Evolutionary conservation across 768 basidiomycete species (phyloP), one percentile per base, ranked within the genome.

Genomic region (Hericium rajendrae): DNA sequence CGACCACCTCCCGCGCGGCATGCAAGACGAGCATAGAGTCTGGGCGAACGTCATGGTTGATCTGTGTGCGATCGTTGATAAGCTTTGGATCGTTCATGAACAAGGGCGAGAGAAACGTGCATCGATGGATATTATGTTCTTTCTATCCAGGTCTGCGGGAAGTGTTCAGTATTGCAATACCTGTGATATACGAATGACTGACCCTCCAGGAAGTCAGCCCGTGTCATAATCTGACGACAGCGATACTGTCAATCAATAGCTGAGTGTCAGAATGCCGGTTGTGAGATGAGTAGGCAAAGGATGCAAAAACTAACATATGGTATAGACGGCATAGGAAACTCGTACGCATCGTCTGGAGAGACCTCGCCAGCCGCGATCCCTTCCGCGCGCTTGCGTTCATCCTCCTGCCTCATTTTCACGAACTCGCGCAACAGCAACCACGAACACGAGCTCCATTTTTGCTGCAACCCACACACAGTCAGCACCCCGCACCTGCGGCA

Each of bases 141-240:
- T 71, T 37, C 83, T 73, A 66, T 89, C 88, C 40, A 90, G 76
- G 43, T 81, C 83, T 82, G 64, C 32, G 54, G 40, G 22, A 20
- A 12, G 6, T 59, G 48, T 32, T 53, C 41, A 55, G 51, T 13
- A 57, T 20, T 20, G 56, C 24, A 38, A 32, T 49, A 22, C 53
- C 32, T 20, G 37, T 11, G 28, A 54, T 38, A 18, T 38, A n/a
- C 5, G n/a, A 26, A 16, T 51, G 26, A 68, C 75, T 51, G 52
- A 88, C 86, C 81, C 68, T 86, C 87, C 63, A 94, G 69, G 66
- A 88, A 94, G 69, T 94, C 90, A 0, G 88, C 75, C 15, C 91
- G 74, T 3, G 90, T 91, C 91, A 88, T 91, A 53, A 93, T 85
- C 66, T 86, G 80, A 39, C 86, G 77, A 69, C 85, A 86, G 62